A percentile compares a stretch with the other conserved stretches of the same genome.
These are phyloP conservation scores for Nothopassalora personata DNA, from an alignment of 2,329 filamentous ascomycete genomes.

Conservation along the genomic window DNA sequence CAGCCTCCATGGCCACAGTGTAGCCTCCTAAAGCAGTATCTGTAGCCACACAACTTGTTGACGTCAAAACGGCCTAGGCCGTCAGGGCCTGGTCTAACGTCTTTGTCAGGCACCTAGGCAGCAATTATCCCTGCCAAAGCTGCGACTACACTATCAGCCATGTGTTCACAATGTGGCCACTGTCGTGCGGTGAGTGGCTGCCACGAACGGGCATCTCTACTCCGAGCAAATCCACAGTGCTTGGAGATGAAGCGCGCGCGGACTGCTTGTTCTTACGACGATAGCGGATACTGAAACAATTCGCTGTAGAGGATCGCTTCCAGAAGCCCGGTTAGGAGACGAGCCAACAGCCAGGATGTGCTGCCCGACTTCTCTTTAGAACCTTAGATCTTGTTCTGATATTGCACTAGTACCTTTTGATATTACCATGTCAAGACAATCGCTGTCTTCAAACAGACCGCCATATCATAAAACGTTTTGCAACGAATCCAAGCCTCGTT, in stretches of 20 bases:
- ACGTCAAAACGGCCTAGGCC: no score
- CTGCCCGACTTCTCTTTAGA: not conserved
- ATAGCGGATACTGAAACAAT: not conserved
- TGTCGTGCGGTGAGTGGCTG: no score
- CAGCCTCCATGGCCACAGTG: no score
- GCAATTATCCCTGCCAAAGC: no score
- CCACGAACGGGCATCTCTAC: not conserved
- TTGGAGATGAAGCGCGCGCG: not conserved
- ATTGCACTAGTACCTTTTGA: not conserved
- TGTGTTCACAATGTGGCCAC: no score
- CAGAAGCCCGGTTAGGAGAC: constrained; percentile 17
- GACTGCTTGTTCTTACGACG: not conserved
- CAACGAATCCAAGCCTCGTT: not conserved
- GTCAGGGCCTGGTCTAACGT: no score
- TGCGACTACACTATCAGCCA: no score
- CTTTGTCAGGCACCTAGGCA: no score
- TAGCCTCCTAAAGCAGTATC: no score
- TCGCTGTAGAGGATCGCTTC: constrained; percentile 7
- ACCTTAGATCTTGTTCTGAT: not conserved
- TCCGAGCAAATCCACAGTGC: not conserved
- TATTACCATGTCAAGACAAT: not conserved
- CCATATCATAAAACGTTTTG: not conserved
- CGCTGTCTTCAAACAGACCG: constrained; percentile 1
- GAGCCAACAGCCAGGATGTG: not conserved
- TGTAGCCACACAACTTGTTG: no score